These are phyloP conservation scores for Pneumocystis canis DNA, from an alignment of 1,139 yeast species.

Conservation along the genomic window DNA sequence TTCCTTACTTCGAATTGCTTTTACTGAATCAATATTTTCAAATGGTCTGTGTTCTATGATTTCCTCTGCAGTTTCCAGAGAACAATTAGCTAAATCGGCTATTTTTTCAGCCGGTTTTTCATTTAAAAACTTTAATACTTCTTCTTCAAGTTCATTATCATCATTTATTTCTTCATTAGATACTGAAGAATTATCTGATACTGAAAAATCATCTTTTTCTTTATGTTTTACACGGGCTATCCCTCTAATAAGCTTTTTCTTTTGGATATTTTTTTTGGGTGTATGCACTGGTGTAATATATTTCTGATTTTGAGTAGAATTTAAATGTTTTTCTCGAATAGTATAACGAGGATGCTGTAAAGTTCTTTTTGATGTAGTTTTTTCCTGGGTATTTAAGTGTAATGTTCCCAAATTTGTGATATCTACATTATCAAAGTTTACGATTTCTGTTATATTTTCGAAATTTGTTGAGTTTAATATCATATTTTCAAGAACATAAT, in stretches of 20 bases:
- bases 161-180: constrained; percentile 13
- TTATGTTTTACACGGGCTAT: constrained; percentile 17
- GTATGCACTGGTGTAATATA: background rate
- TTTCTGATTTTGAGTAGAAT: background rate
- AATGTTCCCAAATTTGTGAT: background rate
- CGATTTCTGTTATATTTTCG: background rate
- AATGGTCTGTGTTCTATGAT: constrained; percentile 57
- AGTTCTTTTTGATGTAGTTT: background rate
- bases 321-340: background rate
- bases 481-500: background rate
- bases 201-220: constrained; percentile 27
- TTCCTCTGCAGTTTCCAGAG: constrained; percentile 49
- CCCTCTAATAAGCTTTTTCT: constrained; percentile 1
- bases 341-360: background rate
- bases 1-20: background rate
- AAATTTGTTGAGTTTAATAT: background rate
- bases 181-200: constrained; percentile 34
- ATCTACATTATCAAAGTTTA: background rate
- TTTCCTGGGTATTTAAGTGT: background rate
- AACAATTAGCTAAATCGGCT: constrained; percentile 61
- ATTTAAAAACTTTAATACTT: constrained; percentile 64
- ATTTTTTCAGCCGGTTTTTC: constrained; percentile 61
- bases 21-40: background rate
- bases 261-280: constrained; percentile 2
- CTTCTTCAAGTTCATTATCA: constrained; percentile 39